Evolutionary conservation across 768 basidiomycete genomes (phyloP).

Genomic region (Russula ochroleuca): DNA sequence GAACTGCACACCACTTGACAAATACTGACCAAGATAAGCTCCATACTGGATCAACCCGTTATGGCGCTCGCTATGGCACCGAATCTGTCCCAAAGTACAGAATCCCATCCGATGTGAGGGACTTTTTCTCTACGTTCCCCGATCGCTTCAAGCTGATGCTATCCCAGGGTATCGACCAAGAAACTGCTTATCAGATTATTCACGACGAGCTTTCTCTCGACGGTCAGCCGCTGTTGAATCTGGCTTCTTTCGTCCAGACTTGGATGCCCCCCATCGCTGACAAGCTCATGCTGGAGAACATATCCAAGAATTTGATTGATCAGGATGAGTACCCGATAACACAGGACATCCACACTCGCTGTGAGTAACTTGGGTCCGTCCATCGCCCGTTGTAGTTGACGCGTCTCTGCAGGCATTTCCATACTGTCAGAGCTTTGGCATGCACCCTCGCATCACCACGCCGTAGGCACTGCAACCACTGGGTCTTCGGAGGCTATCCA

Average conservation of each 20-base stretch:
- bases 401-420: constrained; percentile 42
- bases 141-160: neutral
- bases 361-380: constrained; percentile 4
- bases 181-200: constrained; percentile 51
- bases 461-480: constrained; percentile 67
- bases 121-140: neutral
- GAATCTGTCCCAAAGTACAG: constrained; percentile 65
- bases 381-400: constrained; percentile 37
- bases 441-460: constrained; percentile 49
- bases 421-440: constrained; percentile 68
- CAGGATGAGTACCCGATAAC: constrained; percentile 66
- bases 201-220: constrained; percentile 62
- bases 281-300: constrained; percentile 59
- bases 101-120: constrained; percentile 49
- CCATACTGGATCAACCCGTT: constrained; percentile 38
- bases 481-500: constrained; percentile 70
- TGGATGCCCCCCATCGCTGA: constrained; percentile 54
- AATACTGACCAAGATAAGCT: constrained; percentile 35
- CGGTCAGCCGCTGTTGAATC: constrained; percentile 53
- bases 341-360: constrained; percentile 34
- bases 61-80: constrained; percentile 64
- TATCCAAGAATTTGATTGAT: constrained; percentile 65
- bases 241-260: constrained; percentile 65
- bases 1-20: constrained; percentile 37
- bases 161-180: constrained; percentile 49